Evolutionary conservation across 208 protist genomes (phyloP).

Genomic region (Trypanosoma grayi): DNA sequence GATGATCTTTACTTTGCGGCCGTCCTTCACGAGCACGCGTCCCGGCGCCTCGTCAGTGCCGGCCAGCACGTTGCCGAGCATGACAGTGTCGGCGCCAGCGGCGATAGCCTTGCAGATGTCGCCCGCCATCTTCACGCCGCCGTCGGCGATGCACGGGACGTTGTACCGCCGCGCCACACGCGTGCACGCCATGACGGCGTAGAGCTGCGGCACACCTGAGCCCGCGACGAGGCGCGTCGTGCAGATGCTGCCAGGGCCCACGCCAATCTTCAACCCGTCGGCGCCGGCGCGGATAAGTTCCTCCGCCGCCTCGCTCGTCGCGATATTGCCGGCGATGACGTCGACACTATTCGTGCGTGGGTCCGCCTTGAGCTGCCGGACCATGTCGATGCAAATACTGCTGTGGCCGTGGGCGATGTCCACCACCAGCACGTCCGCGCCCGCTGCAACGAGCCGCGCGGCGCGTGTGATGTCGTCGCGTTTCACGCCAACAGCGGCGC

Average conservation of each 20-base stretch:
- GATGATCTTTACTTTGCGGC: slow-evolving; percentile 91
- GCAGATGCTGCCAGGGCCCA: slow-evolving; percentile 88
- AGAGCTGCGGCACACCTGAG: slow-evolving; percentile 85
- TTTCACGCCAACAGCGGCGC: slow-evolving; percentile 87
- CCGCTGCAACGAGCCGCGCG: slow-evolving; percentile 57
- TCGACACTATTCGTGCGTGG: slow-evolving; percentile 60
- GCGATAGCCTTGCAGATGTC: slow-evolving; percentile 91
- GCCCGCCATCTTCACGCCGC: slow-evolving; percentile 73
- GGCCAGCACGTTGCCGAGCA: slow-evolving; percentile 90
- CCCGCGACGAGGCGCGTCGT: slow-evolving; percentile 87
- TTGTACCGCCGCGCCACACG: slow-evolving; percentile 57
- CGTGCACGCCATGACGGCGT: slow-evolving; percentile 74
- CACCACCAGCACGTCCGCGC: slow-evolving; percentile 84
- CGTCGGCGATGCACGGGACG: slow-evolving; percentile 90
- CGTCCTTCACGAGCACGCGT: slow-evolving; percentile 86
- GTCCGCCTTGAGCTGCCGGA: slow-evolving; percentile 70
- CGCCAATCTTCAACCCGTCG: slow-evolving; percentile 90
- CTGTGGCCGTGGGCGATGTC: slow-evolving; percentile 93
- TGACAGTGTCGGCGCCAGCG: slow-evolving; percentile 83
- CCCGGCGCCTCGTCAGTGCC: slow-evolving; percentile 89
- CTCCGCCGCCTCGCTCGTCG: slow-evolving; percentile 67
- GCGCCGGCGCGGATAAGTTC: slow-evolving; percentile 88
- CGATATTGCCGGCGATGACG: slow-evolving; percentile 90
- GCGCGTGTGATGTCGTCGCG: slow-evolving; percentile 65
- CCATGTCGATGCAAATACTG: slow-evolving; percentile 82